Evolutionary conservation across 129 eudicot species (phyloP).

Genomic region (Chrysanthemum makinoi): DNA sequence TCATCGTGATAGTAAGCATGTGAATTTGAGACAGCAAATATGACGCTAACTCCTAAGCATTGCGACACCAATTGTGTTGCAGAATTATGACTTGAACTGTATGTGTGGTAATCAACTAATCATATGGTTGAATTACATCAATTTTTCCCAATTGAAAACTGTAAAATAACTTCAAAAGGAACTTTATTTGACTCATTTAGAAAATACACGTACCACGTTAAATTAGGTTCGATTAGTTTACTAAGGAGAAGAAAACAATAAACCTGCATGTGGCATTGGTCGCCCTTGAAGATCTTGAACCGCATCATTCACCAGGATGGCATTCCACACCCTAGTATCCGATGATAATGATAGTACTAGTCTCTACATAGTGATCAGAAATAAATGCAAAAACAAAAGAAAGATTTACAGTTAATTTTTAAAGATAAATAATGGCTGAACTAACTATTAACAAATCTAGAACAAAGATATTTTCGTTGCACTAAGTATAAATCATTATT

Average conservation of each 20-base stretch:
- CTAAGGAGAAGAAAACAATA: not conserved
- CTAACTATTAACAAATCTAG: not conserved
- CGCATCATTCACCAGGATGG: constrained; percentile 50
- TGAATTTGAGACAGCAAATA: too few relatives aligned
- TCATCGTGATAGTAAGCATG: not conserved
- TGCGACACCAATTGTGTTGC: not conserved
- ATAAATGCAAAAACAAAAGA: not conserved
- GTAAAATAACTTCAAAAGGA: not conserved
- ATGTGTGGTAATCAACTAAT: not conserved
- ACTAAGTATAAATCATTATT: too few relatives aligned
- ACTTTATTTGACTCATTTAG: not conserved
- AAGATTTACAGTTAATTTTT: not conserved
- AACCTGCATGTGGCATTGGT: constrained; percentile 41
- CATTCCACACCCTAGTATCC: constrained; percentile 61
- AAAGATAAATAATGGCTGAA: not conserved
- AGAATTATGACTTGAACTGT: not conserved
- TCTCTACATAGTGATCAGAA: constrained; percentile 31
- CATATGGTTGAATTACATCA: too few relatives aligned
- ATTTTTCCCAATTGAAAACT: not conserved
- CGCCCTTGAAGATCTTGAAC: constrained; percentile 51
- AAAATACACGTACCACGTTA: not conserved
- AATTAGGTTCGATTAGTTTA: not conserved
- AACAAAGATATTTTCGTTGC: too few relatives aligned
- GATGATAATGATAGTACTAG: constrained; percentile 54
- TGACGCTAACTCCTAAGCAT: not conserved